A percentile compares a stretch with the other conserved stretches of the same genome.
These are phyloP conservation scores for Boletus sp. DNA, from an alignment of 768 basidiomycete species.

Conservation along the genomic window DNA sequence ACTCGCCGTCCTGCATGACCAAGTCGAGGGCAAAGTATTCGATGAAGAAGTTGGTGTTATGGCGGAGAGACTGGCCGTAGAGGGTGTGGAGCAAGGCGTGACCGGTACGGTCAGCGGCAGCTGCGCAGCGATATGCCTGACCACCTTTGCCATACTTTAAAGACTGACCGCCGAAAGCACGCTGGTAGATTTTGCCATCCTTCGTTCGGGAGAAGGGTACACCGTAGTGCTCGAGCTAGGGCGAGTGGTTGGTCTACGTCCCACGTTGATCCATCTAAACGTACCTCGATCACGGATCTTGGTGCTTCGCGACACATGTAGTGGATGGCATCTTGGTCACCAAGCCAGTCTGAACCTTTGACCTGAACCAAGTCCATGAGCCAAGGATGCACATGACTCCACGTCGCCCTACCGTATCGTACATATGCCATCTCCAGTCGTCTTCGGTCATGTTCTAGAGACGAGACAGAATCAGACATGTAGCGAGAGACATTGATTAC, in stretches of 20 bases:
- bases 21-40: conserved; percentile 99
- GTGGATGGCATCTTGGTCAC: conserved; percentile 99
- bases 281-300: conserved; percentile 85
- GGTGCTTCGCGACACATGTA: conserved; percentile 99
- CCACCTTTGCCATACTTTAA: conserved; percentile 97
- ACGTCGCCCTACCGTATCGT: conserved; percentile 70
- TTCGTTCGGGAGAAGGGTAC: conserved; percentile 98
- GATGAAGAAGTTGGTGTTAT: conserved; percentile 99
- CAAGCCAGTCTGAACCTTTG: conserved; percentile 99
- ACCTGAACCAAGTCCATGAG: conserved; percentile 52
- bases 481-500: conserved; percentile 28
- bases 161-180: conserved; percentile 98
- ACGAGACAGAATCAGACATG: neutral
- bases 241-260: neutral
- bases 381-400: conserved; percentile 2
- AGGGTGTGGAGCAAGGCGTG: conserved; percentile 98
- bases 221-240: conserved; percentile 95
- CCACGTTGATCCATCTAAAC: conserved; percentile 6
- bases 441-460: conserved; percentile 97
- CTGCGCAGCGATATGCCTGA: conserved; percentile 98
- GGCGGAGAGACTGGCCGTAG: conserved; percentile 97
- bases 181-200: conserved; percentile 99
- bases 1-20: conserved; percentile 98
- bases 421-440: conserved; percentile 99
- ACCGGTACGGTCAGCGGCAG: conserved; percentile 97